phyloP scores from a whole-genome alignment of 148 eudicot genomes.

The Nepenthes mirabilis region DNA sequence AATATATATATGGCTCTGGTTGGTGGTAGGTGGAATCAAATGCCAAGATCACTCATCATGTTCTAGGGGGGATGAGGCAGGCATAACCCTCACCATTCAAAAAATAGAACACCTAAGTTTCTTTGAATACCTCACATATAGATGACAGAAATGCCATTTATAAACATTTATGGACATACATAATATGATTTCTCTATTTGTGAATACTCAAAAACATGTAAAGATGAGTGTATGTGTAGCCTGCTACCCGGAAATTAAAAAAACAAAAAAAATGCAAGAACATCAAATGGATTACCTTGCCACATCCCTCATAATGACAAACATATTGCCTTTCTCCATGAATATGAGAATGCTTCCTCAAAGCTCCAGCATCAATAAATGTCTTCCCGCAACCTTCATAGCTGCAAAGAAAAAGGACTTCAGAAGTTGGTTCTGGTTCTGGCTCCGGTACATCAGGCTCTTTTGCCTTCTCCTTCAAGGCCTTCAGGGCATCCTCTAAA shows the following conservation, averaged over 20 bases:
- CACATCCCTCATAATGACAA: slow-evolving; percentile 77
- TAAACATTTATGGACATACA: neutral
- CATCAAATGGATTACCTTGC: slow-evolving; percentile 39
- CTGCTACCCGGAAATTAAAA: neutral
- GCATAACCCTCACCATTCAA: too few species aligned
- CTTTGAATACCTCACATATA: too few species aligned
- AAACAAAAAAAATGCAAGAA: neutral
- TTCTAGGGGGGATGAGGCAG: too few species aligned
- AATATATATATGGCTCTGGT: too few species aligned
- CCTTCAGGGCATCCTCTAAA: slow-evolving; percentile 54
- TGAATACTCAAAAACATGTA: neutral
- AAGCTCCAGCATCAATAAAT: slow-evolving; percentile 88
- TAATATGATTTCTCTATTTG: too few species aligned
- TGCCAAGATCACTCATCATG: too few species aligned
- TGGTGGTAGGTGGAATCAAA: too few species aligned
- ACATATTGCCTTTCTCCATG: slow-evolving; percentile 94
- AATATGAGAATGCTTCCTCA: slow-evolving; percentile 91
- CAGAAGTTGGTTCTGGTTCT: slow-evolving; percentile 94
- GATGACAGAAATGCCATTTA: too few species aligned
- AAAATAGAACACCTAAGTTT: too few species aligned
- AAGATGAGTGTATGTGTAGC: neutral
- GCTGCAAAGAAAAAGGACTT: slow-evolving; percentile 97
- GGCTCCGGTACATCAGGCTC: slow-evolving; percentile 57
- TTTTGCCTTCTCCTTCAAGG: slow-evolving; percentile 59
- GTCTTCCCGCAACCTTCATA: slow-evolving; percentile 96